These are phyloP conservation scores for Trametes versicolor DNA, from an alignment of 1,284 basidiomycete genomes.

Conservation along the genomic window DNA sequence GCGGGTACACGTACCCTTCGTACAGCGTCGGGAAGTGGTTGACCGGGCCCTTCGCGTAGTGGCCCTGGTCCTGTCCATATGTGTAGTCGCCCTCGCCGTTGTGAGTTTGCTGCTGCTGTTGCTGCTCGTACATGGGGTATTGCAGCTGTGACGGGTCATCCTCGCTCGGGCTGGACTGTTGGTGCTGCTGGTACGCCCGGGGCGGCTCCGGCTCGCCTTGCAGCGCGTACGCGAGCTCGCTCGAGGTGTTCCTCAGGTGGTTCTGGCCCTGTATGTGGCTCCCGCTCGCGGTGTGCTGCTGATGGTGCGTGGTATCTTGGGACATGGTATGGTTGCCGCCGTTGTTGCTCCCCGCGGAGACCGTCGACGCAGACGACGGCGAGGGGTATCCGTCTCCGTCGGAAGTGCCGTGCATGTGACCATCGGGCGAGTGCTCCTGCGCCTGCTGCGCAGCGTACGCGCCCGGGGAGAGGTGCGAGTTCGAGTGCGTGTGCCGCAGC, in stretches of 20 bases:
- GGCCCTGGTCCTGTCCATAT: slow-evolving; percentile 6
- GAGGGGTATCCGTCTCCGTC: slow-evolving; percentile 34
- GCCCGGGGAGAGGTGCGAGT: slow-evolving; percentile 29
- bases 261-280: slow-evolving; percentile 14
- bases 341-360: slow-evolving; percentile 31
- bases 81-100: slow-evolving; percentile 3
- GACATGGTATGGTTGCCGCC: slow-evolving; percentile 20
- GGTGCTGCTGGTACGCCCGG: slow-evolving; percentile 13
- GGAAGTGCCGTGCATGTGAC: slow-evolving; percentile 10
- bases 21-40: slow-evolving; percentile 32
- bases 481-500: slow-evolving; percentile 20
- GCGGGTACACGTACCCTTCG: slow-evolving; percentile 31
- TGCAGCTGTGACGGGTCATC: slow-evolving; percentile 20
- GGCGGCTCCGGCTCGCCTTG: slow-evolving; percentile 25
- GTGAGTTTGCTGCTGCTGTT: slow-evolving; percentile 15
- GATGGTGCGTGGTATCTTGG: slow-evolving; percentile 20
- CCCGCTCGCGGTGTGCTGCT: slow-evolving; percentile 9
- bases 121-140: slow-evolving; percentile 26
- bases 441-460: slow-evolving; percentile 24
- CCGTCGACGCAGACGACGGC: slow-evolving; percentile 33
- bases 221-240: slow-evolving; percentile 39
- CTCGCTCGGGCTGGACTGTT: slow-evolving; percentile 8
- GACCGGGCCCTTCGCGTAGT: slow-evolving; percentile 9
- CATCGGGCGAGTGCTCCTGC: slow-evolving; percentile 22
- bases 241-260: slow-evolving; percentile 32